Base-by-base conservation (phyloP, 306 rosid genomes). In the Mucuna pruriens region DNA sequence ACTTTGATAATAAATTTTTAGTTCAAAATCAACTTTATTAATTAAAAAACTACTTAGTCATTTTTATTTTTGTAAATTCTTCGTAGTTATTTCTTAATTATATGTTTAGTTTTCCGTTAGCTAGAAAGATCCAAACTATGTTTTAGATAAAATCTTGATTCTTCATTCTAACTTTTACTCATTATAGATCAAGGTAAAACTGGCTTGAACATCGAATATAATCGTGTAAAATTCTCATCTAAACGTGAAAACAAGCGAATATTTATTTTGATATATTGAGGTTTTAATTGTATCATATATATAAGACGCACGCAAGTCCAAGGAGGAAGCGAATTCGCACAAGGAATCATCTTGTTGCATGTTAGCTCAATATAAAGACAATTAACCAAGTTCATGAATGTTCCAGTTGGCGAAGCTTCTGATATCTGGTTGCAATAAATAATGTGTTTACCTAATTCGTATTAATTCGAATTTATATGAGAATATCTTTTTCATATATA, bases 321-420 rank as follows among this genome's bases (percentile, higher is more conserved):
- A 71, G 20, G 64, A 81, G 48, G 48, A 77, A 77, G 55, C 74
- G 2, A 81, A 81, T 65, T 76, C 36, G 82, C 23, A 69, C 61
- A 77, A 75, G 89, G 64, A 75, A 80, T 4, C 52, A 15, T 29
- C 34, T 38, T 54, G 71, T n/a, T n/a, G 42, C 34, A 29, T 78
- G n/a, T 61, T 73, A 38, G 31, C 74, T 42, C 9, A 17, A 69
- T n/a, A 48, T 38, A 70, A 67, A 72, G 67, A 58, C 51, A 71
- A n/a, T n/a, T n/a, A n/a, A 64, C 22, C 25, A 60, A 31, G 61
- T 77, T 78, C 48, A 15, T 34, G 23, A 19, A 49, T 57, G 36
- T 20, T 74, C 70, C 48, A 2, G 71, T 62, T 71, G 76, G 33
- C 71, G 15, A 70, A 66, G 70, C n/a, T 69, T 61, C 16, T 31